Evolutionary conservation across 2,329 filamentous ascomycete genomes (phyloP).

Genomic region (Trichoderma sp.): DNA sequence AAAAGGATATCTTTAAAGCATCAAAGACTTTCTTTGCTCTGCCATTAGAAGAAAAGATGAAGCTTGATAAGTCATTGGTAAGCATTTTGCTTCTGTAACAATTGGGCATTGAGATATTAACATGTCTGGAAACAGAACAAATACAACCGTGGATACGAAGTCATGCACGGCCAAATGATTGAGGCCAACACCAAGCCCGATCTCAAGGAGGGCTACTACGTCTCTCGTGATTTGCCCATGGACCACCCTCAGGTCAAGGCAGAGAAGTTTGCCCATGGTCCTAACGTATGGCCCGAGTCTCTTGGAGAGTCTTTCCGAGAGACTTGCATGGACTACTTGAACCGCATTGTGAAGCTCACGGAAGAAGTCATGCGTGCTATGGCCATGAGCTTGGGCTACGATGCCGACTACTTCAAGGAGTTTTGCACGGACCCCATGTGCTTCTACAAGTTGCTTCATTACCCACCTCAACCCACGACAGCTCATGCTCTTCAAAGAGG

Average conservation of each 20-base stretch:
- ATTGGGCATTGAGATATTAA: no score
- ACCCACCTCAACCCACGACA: no score
- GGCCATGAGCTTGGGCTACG: constrained; percentile 3
- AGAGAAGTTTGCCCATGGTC: no score
- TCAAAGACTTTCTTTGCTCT: no score
- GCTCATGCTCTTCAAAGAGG: no score
- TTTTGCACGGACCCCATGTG: neutral
- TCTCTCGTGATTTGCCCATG: constrained; percentile 40
- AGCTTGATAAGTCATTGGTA: no score
- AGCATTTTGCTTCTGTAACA: no score
- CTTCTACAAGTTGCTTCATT: no score
- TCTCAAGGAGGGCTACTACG: constrained; percentile 43
- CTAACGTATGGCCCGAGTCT: no score
- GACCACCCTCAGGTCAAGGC: neutral
- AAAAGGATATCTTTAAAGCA: no score
- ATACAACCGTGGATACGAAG: constrained; percentile 51
- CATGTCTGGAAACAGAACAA: constrained; percentile 28
- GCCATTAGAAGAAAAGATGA: no score
- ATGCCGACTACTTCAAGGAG: neutral
- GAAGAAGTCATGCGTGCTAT: constrained; percentile 7
- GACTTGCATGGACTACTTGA: neutral
- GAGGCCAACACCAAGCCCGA: constrained; percentile 46
- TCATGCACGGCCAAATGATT: constrained; percentile 44
- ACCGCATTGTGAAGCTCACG: neutral
- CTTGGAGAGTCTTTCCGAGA: no score